Conservation (phyloP, 805 yeast genomes). For the Hanseniaspora guilliermondii region DNA sequence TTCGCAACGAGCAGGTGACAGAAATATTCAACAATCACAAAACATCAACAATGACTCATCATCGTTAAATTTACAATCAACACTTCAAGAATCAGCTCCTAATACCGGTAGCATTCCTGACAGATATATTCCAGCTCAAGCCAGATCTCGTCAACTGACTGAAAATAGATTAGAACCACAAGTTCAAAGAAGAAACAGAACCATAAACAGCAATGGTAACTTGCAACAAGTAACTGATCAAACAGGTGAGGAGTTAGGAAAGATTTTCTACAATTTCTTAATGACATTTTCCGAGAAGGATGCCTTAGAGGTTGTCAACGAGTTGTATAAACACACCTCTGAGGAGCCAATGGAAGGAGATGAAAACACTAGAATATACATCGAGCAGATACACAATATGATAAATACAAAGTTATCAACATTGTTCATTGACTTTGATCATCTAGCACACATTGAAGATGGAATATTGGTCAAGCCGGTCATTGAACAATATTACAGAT, state of each 20-base stretch:
- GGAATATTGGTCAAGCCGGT: constrained; percentile 85
- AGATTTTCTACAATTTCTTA: constrained; percentile 74
- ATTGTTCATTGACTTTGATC: constrained; percentile 73
- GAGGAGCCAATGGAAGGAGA: constrained; percentile 16
- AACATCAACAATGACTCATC: background rate
- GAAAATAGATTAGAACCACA: constrained; percentile 21
- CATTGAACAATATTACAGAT: constrained; percentile 82
- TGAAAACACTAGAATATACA: constrained; percentile 45
- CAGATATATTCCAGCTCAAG: background rate
- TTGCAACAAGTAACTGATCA: constrained; percentile 81
- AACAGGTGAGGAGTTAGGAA: constrained; percentile 88
- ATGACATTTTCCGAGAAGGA: constrained; percentile 40
- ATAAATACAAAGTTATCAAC: constrained; percentile 62
- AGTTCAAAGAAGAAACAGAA: constrained; percentile 34
- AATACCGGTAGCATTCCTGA: background rate
- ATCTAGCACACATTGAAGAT: constrained; percentile 59
- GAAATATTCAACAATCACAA: background rate
- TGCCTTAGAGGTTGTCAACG: constrained; percentile 22
- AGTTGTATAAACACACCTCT: constrained; percentile 20
- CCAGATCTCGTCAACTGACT: background rate
- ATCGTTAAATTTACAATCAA: constrained; percentile 2
- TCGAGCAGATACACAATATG: constrained; percentile 74
- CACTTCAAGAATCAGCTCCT: background rate
- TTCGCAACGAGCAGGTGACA: background rate
- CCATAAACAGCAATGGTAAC: constrained; percentile 31